Evolutionary conservation across 2,329 filamentous ascomycete species (phyloP).

Genomic region (Cadophora sp.): DNA sequence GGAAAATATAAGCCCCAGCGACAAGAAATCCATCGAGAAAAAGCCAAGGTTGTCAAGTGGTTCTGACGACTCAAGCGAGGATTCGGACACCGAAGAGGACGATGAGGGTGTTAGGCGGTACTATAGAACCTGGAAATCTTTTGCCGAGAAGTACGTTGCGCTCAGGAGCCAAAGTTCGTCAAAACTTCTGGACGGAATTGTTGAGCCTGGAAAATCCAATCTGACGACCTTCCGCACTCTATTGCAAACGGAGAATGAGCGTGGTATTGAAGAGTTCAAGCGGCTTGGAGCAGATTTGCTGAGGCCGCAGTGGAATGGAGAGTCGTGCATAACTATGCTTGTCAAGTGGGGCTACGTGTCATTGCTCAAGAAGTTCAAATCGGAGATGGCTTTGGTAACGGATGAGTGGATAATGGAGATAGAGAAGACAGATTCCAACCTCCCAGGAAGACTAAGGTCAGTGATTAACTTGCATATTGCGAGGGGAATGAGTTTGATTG

Average conservation of each 20-base stretch:
- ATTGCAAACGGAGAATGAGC: constrained; percentile 19
- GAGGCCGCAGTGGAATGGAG: constrained; percentile 5
- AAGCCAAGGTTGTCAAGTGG: not conserved
- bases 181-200: constrained; percentile 2
- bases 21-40: not conserved
- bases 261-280: constrained; percentile 21
- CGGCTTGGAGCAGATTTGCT: constrained; percentile 13
- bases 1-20: not conserved
- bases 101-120: not conserved
- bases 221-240: constrained; percentile 16
- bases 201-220: constrained; percentile 11
- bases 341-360: constrained; percentile 26
- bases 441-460: constrained; percentile 2
- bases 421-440: constrained; percentile 2
- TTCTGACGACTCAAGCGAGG: not conserved
- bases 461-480: too few relatives aligned
- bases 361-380: constrained; percentile 20
- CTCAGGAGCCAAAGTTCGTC: constrained; percentile 1
- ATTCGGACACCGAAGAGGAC: not conserved
- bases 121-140: constrained; percentile 7
- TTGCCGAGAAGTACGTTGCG: constrained; percentile 12
- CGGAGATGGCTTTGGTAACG: not conserved
- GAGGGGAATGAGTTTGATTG: too few relatives aligned
- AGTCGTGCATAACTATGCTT: constrained; percentile 20
- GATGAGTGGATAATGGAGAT: constrained; percentile 12